Base-by-base conservation (phyloP, 2,329 filamentous ascomycete species). In the Hypoxylon rubiginosum region DNA sequence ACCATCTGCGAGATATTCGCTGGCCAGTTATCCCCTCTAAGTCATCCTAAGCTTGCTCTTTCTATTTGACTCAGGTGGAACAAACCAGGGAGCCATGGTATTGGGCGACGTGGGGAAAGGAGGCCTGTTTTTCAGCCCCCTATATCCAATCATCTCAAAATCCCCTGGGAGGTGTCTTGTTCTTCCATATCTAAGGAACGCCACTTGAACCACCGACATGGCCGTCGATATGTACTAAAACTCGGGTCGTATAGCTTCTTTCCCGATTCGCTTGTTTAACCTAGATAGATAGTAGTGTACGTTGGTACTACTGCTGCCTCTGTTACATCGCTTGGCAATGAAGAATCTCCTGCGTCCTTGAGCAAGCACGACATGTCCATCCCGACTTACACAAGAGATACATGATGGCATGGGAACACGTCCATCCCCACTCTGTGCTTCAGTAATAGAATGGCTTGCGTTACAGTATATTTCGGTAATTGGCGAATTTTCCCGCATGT, bases 401-500 rank as follows among this genome's bases (percentile, higher is more conserved):
- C 69, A 71, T 70, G 65, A 74, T 73, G 51, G 57, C 58, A 70
- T 68, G 58, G 55, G 65, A 43, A 56, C 28, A 64, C 56, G 45
- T 72, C 52, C 43, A 52, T 67, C 69, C 58, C 70, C 71, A 71
- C 71, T 34, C 53, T 60, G 70, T 75, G 64, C 51, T 64, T 66
- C 69, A 45, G 55, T 55, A 68, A 39, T 56, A 68, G 58, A 54
- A 60, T 63, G 55, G 52, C 60, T 68, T 66, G 72, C 73, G 62
- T 63, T 39, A 74, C 72, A n/a, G 50, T 62, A 45, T 60, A 66
- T 70, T 57, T 75, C 73, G 69, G 71, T 74, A 73, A 75, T 74
- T 75, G 70, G 65, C 60, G 66, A 71, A 67, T 72, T 71, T 71
- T 74, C 64, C 75, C 72, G 75, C 65, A 61, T 74, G 75, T 75